Base-by-base conservation (phyloP, 2,329 filamentous ascomycete species). In the Drechslerella dactyloides region DNA sequence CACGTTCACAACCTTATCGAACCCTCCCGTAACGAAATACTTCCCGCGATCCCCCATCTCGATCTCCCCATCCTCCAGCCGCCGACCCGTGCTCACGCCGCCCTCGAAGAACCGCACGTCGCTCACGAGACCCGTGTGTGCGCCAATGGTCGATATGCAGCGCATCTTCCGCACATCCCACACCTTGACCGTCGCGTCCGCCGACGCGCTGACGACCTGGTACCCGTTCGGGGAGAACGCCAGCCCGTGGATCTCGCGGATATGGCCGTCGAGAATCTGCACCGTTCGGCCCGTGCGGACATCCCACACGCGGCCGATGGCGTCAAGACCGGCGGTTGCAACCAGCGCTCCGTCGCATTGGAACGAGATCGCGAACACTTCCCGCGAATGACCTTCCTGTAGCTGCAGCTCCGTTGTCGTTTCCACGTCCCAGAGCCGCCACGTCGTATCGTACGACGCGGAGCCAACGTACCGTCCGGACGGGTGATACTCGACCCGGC, bases 51-150 rank as follows among this genome's bases (percentile, higher is more conserved):
- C 84, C n/a, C 87, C 89, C 75, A 89, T 87, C 15, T 88, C 86
- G 68, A 89, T 86, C 2, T 89, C 86, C 56, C 90, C 89, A 78
- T 96, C 93, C 24, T 74, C 69, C 37, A 68, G n/a, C 13, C 37
- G 54, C 8, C 64, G 55, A 23, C 74, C 58, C 37, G 73, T 57
- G 53, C 74, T 61, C 27, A 66, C 61, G 10, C 61, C 23, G 1
- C 94, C 93, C 79, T 94, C 96, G 82, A 89, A 97, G 91, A 94
- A 97, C 74, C 92, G 85, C 74, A 99, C 81, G 79, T 99, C 94
- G 0, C 92, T 94, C 6, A 99, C 93, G 35, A 94, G 90, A 74
- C 91, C 93, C 55, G 87, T 89, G 79, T 99, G 94, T 5, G 94
- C 93, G 54, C 93, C 94, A 52, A 99, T 89, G 17, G 90, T 90